A percentile compares a stretch with the other conserved stretches of the same genome.
phyloP scores from a whole-genome alignment of 73 alveolate species.

The Paramecium biaurelia region DNA sequence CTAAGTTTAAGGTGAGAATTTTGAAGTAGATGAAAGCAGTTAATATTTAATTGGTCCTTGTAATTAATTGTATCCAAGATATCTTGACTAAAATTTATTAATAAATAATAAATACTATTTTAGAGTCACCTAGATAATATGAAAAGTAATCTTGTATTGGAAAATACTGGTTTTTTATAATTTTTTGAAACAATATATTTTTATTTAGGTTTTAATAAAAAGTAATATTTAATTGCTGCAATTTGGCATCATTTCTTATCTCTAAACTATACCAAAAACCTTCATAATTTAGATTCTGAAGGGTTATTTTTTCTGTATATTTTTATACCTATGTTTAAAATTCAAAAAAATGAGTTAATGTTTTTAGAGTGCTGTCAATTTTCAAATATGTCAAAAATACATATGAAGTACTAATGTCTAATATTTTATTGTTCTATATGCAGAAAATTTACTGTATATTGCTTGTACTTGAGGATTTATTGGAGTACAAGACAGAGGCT shows the following conservation, averaged over 20 bases:
- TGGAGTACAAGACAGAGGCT: not conserved
- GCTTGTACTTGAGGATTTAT: not conserved
- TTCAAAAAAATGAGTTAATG: not conserved
- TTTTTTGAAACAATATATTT: not conserved
- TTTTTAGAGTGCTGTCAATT: not conserved
- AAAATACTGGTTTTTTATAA: not conserved
- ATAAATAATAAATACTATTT: not conserved
- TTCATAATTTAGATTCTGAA: not conserved
- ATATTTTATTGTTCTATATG: not conserved
- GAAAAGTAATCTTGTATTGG: not conserved
- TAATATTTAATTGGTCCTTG: not conserved
- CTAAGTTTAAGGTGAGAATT: not conserved
- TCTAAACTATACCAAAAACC: not conserved
- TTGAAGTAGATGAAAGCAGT: not conserved
- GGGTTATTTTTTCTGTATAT: not conserved
- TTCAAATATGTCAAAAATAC: not conserved
- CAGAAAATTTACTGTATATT: not conserved
- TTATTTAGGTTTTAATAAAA: not conserved
- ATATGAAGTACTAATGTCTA: not conserved
- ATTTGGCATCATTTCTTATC: not conserved
- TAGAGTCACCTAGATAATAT: not conserved
- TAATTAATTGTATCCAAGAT: not conserved
- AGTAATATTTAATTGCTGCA: not conserved
- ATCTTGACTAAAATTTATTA: not conserved
- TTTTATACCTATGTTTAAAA: not conserved